These are phyloP conservation scores for Citrus sinensis DNA, from an alignment of 345 rosid genomes.

Conservation along the genomic window DNA sequence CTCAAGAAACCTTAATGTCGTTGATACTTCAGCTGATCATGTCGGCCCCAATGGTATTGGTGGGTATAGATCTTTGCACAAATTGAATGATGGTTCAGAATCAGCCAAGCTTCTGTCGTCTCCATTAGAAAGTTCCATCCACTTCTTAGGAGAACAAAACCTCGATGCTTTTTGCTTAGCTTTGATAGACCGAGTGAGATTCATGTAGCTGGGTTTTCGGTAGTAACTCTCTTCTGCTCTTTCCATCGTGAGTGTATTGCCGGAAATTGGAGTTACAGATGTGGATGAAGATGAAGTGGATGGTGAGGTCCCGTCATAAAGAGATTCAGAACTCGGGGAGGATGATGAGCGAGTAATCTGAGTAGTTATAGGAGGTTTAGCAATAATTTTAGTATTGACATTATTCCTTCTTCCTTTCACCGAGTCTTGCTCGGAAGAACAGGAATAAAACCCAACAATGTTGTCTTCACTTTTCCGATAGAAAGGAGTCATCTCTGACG, in stretches of 20 bases:
- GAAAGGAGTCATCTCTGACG: constrained; percentile 22
- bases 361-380: constrained; percentile 43
- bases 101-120: constrained; percentile 50
- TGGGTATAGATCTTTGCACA: constrained; percentile 55
- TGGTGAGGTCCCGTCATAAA: constrained; percentile 41
- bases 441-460: constrained; percentile 19
- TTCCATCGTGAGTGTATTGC: constrained; percentile 32
- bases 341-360: constrained; percentile 37
- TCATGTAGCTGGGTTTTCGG: constrained; percentile 78
- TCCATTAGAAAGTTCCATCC: constrained; percentile 42
- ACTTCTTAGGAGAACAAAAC: constrained; percentile 37
- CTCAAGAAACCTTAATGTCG: background rate
- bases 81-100: constrained; percentile 35
- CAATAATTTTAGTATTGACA: constrained; percentile 42
- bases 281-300: constrained; percentile 59
- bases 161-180: constrained; percentile 63
- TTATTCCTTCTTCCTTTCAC: constrained; percentile 67
- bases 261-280: constrained; percentile 42
- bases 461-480: constrained; percentile 56
- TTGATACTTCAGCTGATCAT: constrained; percentile 13
- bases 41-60: constrained; percentile 38
- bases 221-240: constrained; percentile 41
- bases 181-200: constrained; percentile 62
- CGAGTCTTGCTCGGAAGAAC: constrained; percentile 36
- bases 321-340: constrained; percentile 55